Conservation (phyloP, 2,329 filamentous ascomycete genomes). For the Fusarium dlaminii region DNA sequence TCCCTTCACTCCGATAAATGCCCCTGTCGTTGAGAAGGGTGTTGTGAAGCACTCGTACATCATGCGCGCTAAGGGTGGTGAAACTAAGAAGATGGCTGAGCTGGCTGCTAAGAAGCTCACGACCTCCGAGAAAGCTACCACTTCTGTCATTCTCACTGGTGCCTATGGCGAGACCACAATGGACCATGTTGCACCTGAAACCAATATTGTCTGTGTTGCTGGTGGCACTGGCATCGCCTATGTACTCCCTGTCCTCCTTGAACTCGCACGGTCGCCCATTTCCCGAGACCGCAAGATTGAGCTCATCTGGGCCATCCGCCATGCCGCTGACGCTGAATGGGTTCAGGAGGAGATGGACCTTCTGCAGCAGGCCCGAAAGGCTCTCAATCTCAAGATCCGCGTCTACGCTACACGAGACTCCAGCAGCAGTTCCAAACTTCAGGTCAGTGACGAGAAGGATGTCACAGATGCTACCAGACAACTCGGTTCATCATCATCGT, state of each 20-base stretch:
- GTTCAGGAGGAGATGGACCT: slow-evolving; percentile 63
- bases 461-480: slow-evolving; percentile 15
- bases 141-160: slow-evolving; percentile 68
- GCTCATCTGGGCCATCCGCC: slow-evolving; percentile 72
- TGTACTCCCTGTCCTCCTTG: slow-evolving; percentile 50
- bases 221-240: slow-evolving; percentile 54
- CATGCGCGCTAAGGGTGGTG: slow-evolving; percentile 66
- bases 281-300: slow-evolving; percentile 60
- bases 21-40: slow-evolving; percentile 55
- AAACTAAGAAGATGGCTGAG: slow-evolving; percentile 65
- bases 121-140: slow-evolving; percentile 47
- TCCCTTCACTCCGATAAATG: slow-evolving; percentile 72
- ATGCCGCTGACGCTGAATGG: slow-evolving; percentile 65
- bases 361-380: slow-evolving; percentile 51
- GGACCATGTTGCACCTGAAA: slow-evolving; percentile 52
- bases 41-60: slow-evolving; percentile 64
- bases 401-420: slow-evolving; percentile 68
- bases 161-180: slow-evolving; percentile 67
- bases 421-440: slow-evolving; percentile 23
- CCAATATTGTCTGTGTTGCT: slow-evolving; percentile 53
- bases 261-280: slow-evolving; percentile 53
- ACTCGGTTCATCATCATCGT: slow-evolving; percentile 41
- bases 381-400: slow-evolving; percentile 59
- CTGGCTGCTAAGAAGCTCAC: slow-evolving; percentile 53
- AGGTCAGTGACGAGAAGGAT: slow-evolving; percentile 39